Evolutionary conservation across 2,329 filamentous ascomycete genomes (phyloP), one percentile per base, ranked within the genome.

Genomic region (Hypoxylon sp.): DNA sequence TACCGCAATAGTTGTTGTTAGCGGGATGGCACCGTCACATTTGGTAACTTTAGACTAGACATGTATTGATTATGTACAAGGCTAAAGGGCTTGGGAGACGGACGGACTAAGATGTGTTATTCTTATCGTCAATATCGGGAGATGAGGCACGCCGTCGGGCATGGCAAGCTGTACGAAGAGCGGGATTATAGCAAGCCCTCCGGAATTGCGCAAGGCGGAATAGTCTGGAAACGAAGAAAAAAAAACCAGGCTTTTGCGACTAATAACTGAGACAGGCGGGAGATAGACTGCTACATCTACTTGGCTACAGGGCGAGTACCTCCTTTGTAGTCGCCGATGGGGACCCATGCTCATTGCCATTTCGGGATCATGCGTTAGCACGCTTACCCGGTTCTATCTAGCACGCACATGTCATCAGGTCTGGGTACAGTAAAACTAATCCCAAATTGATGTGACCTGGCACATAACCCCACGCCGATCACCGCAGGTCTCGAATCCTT

Each of bases 21-120:
- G 62, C 69, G 71, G 69, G 71, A 73, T 73, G 69, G 55, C 58
- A 73, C 69, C 69, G 66, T 73, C 62, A 64, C 67, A 71, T 72
- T 61, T 70, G 65, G 62, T 67, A 71, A 59, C 61, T 63, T 65
- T 66, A 61, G 51, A 61, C 58, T 57, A 57, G 48, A 65, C 30
- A 64, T 64, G 46, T 67, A 70, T 64, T 62, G 56, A 67, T 62
- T 68, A 64, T 60, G 51, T 68, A 69, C 62, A 60, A 31, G 55
- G 37, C 35, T 53, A 46, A 35, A 55, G 35, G 50, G 56, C 56
- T 64, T 53, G 56, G 53, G 50, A 50, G 56, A 51, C 44, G 22
- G 42, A 50, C 8, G 56, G 33, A 22, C n/a, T 31, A 30, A 56
- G 55, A 57, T 48, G 22, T 46, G 27, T 44, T 48, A 25, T 48